Evolutionary conservation across 495 filamentous ascomycete genomes (phyloP), one percentile per base, ranked within the genome.

Genomic region (Hypoxylon intermedium): DNA sequence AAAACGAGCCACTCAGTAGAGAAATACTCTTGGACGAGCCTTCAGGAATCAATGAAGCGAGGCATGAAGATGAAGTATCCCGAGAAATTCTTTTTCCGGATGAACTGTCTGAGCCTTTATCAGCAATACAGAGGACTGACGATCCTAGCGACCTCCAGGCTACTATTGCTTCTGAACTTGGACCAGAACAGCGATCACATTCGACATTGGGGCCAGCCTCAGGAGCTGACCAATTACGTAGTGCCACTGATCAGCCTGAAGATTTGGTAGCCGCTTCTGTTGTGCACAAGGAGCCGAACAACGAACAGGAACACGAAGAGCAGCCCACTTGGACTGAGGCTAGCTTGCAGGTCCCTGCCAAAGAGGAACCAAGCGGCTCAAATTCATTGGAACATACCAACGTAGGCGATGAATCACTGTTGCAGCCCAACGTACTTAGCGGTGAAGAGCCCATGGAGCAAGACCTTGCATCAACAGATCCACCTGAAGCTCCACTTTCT

Each of bases 341-440:
- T 58, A 53, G 58, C 15, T 37, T 45, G 23, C 42, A 53, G 49
- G 9, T 16, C 42, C 38, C 53, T 24, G 40, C 18, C 49, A 47
- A 36, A n/a, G 47, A 51, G 58, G 58, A 58, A 48, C 20, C 38
- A 49, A 58, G 48, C 36, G 53, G 28, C 48, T 47, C 46, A 3
- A 48, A 49, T 41, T 50, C 36, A 62, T 46, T 54, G 40, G 52
- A 62, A 41, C 43, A 28, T 13, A 43, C 36, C 24, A 48, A 63
- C 47, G 44, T 54, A 58, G 52, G 6, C 34, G 36, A 56, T 55
- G 59, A 64, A 57, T 53, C 59, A 59, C 24, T n/a, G 24, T 34
- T 52, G 62, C 49, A 66, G 58, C 49, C 51, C 44, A 54, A 60
- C 37, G 16, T 49, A 53, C 51, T 47, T 26, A 9, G 58, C 62